Evolutionary conservation across 768 basidiomycete species (phyloP).

Genomic region (Psilocybe subaeruginosa): DNA sequence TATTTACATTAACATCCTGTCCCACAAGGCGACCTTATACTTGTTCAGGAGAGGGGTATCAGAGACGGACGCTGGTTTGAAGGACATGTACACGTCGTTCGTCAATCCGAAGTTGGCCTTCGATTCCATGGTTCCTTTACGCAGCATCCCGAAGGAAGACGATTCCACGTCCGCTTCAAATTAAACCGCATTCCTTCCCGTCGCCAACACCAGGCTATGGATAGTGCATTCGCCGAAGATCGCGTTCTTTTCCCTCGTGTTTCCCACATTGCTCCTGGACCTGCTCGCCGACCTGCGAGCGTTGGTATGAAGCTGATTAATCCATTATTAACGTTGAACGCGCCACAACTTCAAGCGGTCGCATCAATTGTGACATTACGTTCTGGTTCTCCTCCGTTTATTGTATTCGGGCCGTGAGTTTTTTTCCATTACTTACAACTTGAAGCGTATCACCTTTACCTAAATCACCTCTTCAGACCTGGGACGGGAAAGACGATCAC

Average conservation of each 20-base stretch:
- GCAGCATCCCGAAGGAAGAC: too few relatives aligned
- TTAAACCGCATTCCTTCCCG: constrained; percentile 58
- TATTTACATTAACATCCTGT: not conserved
- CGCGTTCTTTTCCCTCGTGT: constrained; percentile 53
- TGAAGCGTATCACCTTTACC: not conserved
- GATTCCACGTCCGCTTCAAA: constrained; percentile 21
- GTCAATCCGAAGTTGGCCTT: constrained; percentile 51
- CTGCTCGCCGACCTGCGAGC: not conserved
- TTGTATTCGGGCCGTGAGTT: constrained; percentile 67
- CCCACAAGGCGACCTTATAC: constrained; percentile 52
- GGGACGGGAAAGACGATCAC: constrained; percentile 74
- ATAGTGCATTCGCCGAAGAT: constrained; percentile 43
- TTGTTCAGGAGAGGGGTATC: constrained; percentile 46
- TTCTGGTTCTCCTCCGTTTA: constrained; percentile 53
- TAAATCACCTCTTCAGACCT: constrained; percentile 37
- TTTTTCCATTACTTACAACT: not conserved
- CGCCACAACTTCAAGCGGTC: constrained; percentile 50
- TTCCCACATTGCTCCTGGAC: constrained; percentile 11
- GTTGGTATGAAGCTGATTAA: constrained; percentile 38
- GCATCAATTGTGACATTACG: constrained; percentile 43
- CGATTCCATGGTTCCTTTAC: constrained; percentile 36
- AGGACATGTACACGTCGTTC: constrained; percentile 59
- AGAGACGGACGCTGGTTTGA: constrained; percentile 53
- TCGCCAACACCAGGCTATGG: constrained; percentile 63
- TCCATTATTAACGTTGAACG: constrained; percentile 45